phyloP scores from a whole-genome alignment of 139 green algal species.

The Chlamydomonas incerta region DNA sequence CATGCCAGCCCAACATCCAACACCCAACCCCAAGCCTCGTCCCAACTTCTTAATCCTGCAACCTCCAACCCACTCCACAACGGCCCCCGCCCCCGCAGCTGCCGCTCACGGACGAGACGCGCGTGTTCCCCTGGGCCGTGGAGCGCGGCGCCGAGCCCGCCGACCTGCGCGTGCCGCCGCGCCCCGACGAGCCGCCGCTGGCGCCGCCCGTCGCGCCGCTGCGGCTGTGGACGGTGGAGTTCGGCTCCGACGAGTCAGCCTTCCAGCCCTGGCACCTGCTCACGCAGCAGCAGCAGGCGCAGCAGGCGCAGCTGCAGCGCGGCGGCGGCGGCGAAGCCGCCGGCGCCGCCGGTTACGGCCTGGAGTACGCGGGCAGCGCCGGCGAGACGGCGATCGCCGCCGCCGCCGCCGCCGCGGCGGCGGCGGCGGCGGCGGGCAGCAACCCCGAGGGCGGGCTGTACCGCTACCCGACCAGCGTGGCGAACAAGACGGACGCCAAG shows the following conservation, averaged over 20 bases:
- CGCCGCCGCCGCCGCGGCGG: background rate
- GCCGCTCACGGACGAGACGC: constrained; percentile 37
- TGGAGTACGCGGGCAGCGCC: background rate
- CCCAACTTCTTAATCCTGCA: too few species aligned
- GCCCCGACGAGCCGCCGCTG: background rate
- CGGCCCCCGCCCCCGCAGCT: background rate
- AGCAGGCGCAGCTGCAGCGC: background rate
- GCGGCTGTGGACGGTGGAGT: constrained; percentile 15
- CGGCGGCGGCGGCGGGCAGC: background rate
- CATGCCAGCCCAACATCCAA: too few species aligned
- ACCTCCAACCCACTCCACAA: too few species aligned
- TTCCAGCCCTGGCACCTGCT: constrained; percentile 27
- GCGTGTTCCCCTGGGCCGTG: background rate
- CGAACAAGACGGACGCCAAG: background rate
- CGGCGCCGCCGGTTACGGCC: background rate
- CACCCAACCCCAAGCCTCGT: too few species aligned
- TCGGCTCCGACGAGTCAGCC: background rate
- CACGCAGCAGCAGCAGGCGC: background rate
- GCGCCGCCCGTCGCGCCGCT: background rate
- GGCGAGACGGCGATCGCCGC: background rate
- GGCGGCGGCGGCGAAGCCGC: background rate
- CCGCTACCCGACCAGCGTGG: background rate
- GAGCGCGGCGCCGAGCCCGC: background rate
- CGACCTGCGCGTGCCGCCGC: constrained; percentile 24
- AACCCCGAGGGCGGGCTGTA: background rate